Conservation (phyloP, 164 flowering plant species). For the Berberis thunbergii region DNA sequence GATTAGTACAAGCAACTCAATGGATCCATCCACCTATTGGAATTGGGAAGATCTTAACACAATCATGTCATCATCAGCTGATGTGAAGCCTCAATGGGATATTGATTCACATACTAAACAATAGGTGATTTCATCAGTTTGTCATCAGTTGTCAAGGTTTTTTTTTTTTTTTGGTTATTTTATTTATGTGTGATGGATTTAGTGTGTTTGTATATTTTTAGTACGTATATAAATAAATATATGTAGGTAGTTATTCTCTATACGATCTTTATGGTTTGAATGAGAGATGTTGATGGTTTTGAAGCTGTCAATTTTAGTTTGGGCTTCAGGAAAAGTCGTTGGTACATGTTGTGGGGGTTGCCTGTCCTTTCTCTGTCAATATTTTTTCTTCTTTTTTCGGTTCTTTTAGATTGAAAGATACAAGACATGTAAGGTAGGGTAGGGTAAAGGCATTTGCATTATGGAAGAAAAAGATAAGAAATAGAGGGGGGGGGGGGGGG, state of each 20-base stretch:
- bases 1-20: slow-evolving; percentile 6
- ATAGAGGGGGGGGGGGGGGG: too few relatives aligned
- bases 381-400: too few relatives aligned
- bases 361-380: too few relatives aligned
- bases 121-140: background rate
- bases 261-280: background rate
- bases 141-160: background rate
- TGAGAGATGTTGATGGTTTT: background rate
- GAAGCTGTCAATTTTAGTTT: slow-evolving; percentile 1
- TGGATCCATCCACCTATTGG: slow-evolving; percentile 38
- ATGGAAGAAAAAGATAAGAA: too few relatives aligned
- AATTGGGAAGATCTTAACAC: slow-evolving; percentile 51
- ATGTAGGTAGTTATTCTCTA: background rate
- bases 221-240: background rate
- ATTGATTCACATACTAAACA: slow-evolving; percentile 24
- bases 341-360: background rate
- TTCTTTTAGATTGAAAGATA: too few relatives aligned
- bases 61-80: slow-evolving; percentile 20
- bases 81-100: slow-evolving; percentile 36
- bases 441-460: too few relatives aligned
- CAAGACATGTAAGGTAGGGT: too few relatives aligned
- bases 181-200: background rate
- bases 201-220: background rate
- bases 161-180: background rate
- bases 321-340: background rate